phyloP scores from a whole-genome alignment of 257 asterid species.

The Linaria vulgaris region DNA sequence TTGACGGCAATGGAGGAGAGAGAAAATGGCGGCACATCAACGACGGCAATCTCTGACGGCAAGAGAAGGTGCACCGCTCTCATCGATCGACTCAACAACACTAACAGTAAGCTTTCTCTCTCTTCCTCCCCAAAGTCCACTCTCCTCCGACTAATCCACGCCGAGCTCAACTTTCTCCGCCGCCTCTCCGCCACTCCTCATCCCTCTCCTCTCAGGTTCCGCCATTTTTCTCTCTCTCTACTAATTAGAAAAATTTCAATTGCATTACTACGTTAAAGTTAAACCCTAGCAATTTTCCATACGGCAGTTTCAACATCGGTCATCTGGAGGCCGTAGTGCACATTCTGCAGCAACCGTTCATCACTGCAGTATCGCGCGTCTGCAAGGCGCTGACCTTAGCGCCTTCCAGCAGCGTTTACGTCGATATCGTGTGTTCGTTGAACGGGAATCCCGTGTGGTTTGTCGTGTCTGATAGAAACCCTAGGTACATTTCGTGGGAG shows the following conservation, averaged over 20 bases:
- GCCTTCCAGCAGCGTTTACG: constrained; percentile 43
- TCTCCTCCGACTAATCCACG: constrained; percentile 57
- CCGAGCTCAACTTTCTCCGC: constrained; percentile 79
- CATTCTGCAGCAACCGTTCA: constrained; percentile 63
- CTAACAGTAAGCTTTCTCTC: constrained; percentile 32
- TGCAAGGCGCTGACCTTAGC: constrained; percentile 57
- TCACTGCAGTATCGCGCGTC: constrained; percentile 76
- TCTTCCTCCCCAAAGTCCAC: constrained; percentile 48
- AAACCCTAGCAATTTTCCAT: constrained; percentile 13
- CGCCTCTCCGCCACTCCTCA: constrained; percentile 44
- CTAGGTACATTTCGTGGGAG: constrained; percentile 63
- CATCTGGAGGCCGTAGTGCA: constrained; percentile 77
- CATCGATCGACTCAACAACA: constrained; percentile 35
- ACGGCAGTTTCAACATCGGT: constrained; percentile 75
- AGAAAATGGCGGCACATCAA: constrained; percentile 20
- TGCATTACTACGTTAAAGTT: background rate
- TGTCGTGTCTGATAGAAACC: constrained; percentile 76
- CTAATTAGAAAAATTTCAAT: background rate
- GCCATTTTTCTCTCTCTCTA: background rate
- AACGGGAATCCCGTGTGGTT: constrained; percentile 88
- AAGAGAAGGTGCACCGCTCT: constrained; percentile 63
- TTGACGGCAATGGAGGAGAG: constrained; percentile 24
- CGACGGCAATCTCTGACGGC: constrained; percentile 29
- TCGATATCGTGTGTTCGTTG: constrained; percentile 70
- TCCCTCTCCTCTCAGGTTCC: constrained; percentile 48